These are phyloP conservation scores for Apiospora koreana DNA, from an alignment of 2,329 filamentous ascomycete genomes.

Conservation along the genomic window DNA sequence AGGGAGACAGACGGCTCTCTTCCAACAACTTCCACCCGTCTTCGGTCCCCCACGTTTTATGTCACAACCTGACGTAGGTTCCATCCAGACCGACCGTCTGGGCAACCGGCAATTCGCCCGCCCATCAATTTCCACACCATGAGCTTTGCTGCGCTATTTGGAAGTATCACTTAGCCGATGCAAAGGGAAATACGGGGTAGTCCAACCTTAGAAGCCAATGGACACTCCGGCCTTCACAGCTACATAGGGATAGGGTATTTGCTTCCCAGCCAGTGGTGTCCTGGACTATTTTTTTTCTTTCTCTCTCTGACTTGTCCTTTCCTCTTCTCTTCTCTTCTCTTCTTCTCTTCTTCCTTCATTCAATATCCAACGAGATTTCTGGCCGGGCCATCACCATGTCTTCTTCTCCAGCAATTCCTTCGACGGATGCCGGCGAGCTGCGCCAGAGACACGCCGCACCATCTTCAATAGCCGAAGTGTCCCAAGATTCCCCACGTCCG, in stretches of 20 bases:
- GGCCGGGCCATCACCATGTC: conserved; percentile 22
- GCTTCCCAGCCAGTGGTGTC: background rate
- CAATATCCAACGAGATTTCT: background rate
- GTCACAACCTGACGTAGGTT: conserved; percentile 4
- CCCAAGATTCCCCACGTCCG: conserved; percentile 17
- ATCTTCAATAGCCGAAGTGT: conserved; percentile 16
- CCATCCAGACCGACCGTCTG: background rate
- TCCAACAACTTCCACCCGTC: background rate
- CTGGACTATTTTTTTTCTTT: background rate
- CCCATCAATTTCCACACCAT: background rate
- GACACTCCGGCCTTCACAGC: background rate
- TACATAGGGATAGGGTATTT: background rate
- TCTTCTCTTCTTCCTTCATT: background rate
- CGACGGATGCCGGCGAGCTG: conserved; percentile 25
- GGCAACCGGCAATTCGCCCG: conserved; percentile 1
- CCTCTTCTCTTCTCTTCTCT: background rate
- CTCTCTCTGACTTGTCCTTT: background rate
- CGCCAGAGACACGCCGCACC: conserved; percentile 27
- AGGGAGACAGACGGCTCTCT: too few species aligned
- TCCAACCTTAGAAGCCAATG: background rate
- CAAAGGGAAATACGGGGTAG: background rate
- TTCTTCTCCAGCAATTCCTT: conserved; percentile 20
- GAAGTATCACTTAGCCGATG: background rate
- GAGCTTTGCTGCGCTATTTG: background rate
- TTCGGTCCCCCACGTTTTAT: background rate